Evolutionary conservation across 164 flowering plant species (phyloP).

Genomic region (Liquidambar formosana): DNA sequence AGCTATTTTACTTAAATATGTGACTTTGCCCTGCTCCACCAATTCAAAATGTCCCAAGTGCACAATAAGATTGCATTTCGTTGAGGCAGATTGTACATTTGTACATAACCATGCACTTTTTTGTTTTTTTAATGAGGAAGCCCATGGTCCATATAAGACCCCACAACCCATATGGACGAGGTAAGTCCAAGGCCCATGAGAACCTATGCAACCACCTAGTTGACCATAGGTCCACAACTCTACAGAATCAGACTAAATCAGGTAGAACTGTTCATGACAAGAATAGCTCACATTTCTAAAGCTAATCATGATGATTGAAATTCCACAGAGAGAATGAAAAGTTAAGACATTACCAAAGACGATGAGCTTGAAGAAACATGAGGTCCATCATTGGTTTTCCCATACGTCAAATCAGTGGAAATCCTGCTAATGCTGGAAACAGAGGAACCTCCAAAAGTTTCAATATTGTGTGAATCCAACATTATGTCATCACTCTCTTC

Average conservation of each 20-base stretch:
- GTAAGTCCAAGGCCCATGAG: too few species aligned
- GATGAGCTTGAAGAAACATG: constrained; percentile 47
- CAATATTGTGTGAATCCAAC: constrained; percentile 54
- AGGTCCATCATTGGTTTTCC: constrained; percentile 46
- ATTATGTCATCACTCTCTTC: constrained; percentile 60
- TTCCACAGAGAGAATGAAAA: background rate
- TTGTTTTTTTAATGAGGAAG: too few species aligned
- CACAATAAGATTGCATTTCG: too few species aligned
- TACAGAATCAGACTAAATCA: background rate
- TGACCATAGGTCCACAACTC: constrained; percentile 1
- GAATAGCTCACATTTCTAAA: background rate
- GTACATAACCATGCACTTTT: too few species aligned
- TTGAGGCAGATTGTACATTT: too few species aligned
- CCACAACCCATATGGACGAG: too few species aligned
- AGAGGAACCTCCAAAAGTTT: constrained; percentile 71
- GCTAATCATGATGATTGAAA: background rate
- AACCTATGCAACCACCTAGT: background rate
- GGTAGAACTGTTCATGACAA: background rate
- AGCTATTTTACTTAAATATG: too few species aligned
- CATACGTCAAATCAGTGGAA: constrained; percentile 35
- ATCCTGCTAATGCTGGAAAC: constrained; percentile 35
- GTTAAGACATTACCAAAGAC: constrained; percentile 36
- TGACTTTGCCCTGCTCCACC: too few species aligned
- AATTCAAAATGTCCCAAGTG: too few species aligned
- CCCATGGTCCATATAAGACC: too few species aligned